phyloP scores from a whole-genome alignment of 2,329 filamentous ascomycete species.

The Pyricularia pennisetigena region DNA sequence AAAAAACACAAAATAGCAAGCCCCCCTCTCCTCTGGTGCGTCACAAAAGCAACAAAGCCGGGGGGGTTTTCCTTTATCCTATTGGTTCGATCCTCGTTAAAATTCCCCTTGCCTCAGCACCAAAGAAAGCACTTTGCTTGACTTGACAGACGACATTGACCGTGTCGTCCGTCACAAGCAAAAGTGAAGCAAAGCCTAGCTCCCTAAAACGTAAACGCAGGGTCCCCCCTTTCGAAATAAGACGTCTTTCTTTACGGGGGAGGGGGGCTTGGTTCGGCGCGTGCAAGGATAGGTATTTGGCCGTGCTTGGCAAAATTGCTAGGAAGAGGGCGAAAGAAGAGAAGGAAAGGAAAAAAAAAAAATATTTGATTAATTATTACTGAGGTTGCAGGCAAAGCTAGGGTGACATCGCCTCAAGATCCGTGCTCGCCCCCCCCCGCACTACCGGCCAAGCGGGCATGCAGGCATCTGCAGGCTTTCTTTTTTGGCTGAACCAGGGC shows the following conservation, averaged over 20 bases:
- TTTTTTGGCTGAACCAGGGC: neutral
- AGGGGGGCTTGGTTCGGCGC: neutral
- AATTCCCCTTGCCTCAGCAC: neutral
- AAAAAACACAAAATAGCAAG: too few relatives aligned
- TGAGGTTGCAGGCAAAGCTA: neutral
- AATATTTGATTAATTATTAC: too few relatives aligned
- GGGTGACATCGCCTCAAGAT: neutral
- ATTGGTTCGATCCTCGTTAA: neutral
- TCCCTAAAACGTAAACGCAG: neutral
- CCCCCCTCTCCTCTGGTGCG: neutral
- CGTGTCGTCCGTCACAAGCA: neutral
- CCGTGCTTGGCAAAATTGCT: neutral
- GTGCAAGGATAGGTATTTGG: neutral
- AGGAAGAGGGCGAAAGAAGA: neutral
- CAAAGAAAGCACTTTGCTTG: too few relatives aligned
- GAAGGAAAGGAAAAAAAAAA: neutral
- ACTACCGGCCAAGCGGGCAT: neutral
- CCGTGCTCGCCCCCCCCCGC: neutral
- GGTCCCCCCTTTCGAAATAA: neutral
- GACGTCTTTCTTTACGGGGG: neutral
- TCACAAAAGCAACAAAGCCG: neutral
- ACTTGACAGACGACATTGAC: neutral
- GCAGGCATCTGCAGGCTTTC: neutral
- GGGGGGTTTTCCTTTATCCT: neutral
- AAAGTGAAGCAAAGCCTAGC: neutral